Evolutionary conservation across 2,329 filamentous ascomycete genomes (phyloP), one percentile per base, ranked within the genome.

Genomic region (Fusarium tuaranense): DNA sequence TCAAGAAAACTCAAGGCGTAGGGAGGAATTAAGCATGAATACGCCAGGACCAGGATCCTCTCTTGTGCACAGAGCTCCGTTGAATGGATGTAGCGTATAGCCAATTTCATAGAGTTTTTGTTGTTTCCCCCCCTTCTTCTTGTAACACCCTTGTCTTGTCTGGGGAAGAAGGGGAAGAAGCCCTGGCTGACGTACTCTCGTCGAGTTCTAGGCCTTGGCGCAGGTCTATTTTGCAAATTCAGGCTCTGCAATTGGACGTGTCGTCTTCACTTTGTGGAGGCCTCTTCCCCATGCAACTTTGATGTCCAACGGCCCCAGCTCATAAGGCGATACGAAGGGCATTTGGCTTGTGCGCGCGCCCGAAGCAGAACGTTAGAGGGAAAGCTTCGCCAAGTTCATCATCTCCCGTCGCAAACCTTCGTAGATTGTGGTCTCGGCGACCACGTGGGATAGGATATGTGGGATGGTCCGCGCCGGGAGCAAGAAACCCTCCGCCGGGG

Each of bases 291-390:
- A 25, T 38, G 36, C n/a, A 36, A 41, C 57, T 39, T 60, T 22
- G 20, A 27, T 14, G 38, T 60, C 13, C 32, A 12, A n/a, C 25
- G 46, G 22, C 44, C 22, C 48, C 41, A 20, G 18, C 38, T 68
- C 63, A 64, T 73, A 68, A 74, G 70, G 27, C 44, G 14, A 74
- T 68, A 74, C 69, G 72, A 53, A 48, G 27, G 25, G 22, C 20
- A 22, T 13, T 13, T 25, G 61, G 46, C n/a, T 60, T 60, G 38
- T 60, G 53, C 39, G 53, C 30, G 53, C 39, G 41, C 25, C 25
- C 41, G 10, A n/a, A 60, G 20, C 3, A 38, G 58, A 36, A 36
- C 18, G 20, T 13, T 53, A 39, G 57, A 67, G 65, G n/a, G 44
- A 22, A 59, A 38, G 38, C 20, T 46, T n/a, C 30, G 64, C 4